These are phyloP conservation scores for Phytopythium sindhum DNA, from an alignment of 352 stramenopile species.

Conservation along the genomic window DNA sequence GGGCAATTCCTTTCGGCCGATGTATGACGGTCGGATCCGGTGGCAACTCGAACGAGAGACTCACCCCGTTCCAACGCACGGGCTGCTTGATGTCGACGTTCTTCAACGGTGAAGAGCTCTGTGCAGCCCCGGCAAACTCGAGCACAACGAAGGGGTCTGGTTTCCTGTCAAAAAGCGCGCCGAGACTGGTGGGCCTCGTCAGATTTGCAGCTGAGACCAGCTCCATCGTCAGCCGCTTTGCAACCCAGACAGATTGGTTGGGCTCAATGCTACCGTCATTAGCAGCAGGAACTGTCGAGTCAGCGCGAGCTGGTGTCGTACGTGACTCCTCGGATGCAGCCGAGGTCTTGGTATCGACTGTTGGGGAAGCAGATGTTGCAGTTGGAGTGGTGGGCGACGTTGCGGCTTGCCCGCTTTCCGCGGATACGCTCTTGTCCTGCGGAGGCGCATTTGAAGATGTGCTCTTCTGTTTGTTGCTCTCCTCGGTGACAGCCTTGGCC, in stretches of 20 bases:
- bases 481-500: background rate
- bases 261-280: background rate
- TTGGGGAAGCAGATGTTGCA: background rate
- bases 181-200: conserved; percentile 26
- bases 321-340: background rate
- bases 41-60: conserved; percentile 24
- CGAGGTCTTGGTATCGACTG: background rate
- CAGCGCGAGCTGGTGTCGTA: background rate
- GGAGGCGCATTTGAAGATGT: background rate
- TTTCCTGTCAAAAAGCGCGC: conserved; percentile 33
- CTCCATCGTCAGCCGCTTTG: conserved; percentile 24
- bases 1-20: conserved; percentile 14
- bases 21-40: background rate
- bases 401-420: background rate
- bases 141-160: conserved; percentile 34
- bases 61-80: conserved; percentile 18
- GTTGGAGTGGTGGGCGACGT: background rate
- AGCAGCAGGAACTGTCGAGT: background rate
- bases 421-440: background rate
- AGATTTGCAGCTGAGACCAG: conserved; percentile 24
- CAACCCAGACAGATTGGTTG: background rate
- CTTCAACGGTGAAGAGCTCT: conserved; percentile 20
- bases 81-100: conserved; percentile 38
- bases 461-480: background rate
- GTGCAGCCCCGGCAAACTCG: conserved; percentile 23